A percentile compares a stretch with the other conserved stretches of the same genome.
These are phyloP conservation scores for Rhodotorula toruloides DNA, from an alignment of 768 basidiomycete species.

Conservation along the genomic window DNA sequence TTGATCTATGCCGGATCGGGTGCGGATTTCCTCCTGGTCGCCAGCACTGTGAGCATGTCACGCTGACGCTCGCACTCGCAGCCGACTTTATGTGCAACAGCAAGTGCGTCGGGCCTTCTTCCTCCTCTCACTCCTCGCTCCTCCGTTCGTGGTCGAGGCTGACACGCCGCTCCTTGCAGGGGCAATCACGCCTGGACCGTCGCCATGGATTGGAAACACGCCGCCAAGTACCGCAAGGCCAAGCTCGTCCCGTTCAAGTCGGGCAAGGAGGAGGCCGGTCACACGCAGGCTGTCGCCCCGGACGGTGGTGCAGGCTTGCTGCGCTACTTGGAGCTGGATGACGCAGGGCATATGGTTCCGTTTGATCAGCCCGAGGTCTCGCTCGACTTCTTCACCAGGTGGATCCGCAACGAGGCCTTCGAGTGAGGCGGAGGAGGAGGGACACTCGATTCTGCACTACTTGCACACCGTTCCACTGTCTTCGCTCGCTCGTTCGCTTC, in stretches of 20 bases:
- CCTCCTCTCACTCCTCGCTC: neutral
- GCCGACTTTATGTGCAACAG: slow-evolving; percentile 80
- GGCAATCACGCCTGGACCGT: slow-evolving; percentile 75
- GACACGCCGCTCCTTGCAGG: too few relatives aligned
- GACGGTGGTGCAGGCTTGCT: slow-evolving; percentile 39
- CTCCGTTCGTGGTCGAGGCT: neutral
- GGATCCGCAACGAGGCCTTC: slow-evolving; percentile 49
- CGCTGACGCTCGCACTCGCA: slow-evolving; percentile 24
- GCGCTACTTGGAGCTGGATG: slow-evolving; percentile 53
- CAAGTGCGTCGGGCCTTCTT: neutral
- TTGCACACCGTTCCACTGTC: too few relatives aligned
- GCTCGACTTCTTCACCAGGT: slow-evolving; percentile 55
- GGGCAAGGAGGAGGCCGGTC: slow-evolving; percentile 58
- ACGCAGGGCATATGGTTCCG: slow-evolving; percentile 43
- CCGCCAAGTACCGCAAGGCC: slow-evolving; percentile 57
- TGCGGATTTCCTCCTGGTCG: neutral
- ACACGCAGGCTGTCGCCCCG: slow-evolving; percentile 61
- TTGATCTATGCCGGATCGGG: slow-evolving; percentile 75
- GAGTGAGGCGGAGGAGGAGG: too few relatives aligned
- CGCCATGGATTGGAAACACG: slow-evolving; percentile 59
- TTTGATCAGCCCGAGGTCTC: slow-evolving; percentile 81
- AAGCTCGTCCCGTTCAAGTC: slow-evolving; percentile 57
- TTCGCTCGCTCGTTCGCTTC: too few relatives aligned
- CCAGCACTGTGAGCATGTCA: slow-evolving; percentile 32
- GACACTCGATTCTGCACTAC: too few relatives aligned